These are phyloP conservation scores for Diplodia corticola DNA, from an alignment of 2,329 filamentous ascomycete genomes.

Conservation along the genomic window DNA sequence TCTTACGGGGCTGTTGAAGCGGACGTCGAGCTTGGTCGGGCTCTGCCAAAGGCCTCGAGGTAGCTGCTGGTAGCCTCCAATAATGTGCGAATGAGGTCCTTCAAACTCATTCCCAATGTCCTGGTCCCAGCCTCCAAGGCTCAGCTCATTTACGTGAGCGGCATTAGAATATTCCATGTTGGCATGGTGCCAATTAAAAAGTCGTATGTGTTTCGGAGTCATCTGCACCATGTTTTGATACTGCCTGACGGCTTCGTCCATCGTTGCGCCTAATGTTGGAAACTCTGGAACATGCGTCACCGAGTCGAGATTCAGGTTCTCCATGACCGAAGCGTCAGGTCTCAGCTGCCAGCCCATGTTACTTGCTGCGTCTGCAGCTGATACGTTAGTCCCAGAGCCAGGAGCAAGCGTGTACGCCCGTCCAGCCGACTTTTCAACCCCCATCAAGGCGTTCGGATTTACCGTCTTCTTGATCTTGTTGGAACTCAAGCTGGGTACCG, in stretches of 20 bases:
- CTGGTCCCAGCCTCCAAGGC: conserved; percentile 91
- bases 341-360: conserved; percentile 81
- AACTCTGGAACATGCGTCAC: conserved; percentile 61
- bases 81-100: conserved; percentile 87
- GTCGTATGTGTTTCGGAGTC: conserved; percentile 79
- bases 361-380: conserved; percentile 74
- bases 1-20: conserved; percentile 70
- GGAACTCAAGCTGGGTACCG: conserved; percentile 36
- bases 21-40: conserved; percentile 75
- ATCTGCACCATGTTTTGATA: conserved; percentile 82
- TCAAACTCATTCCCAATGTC: conserved; percentile 98
- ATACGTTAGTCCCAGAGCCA: conserved; percentile 66
- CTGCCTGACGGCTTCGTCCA: conserved; percentile 87
- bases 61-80: conserved; percentile 91
- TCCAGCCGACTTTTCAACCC: conserved; percentile 65
- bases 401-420: conserved; percentile 67
- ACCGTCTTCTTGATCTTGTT: conserved; percentile 15
- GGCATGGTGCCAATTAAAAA: conserved; percentile 97
- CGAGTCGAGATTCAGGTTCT: conserved; percentile 70
- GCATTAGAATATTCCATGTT: conserved; percentile 98
- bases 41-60: conserved; percentile 81
- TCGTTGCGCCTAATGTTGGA: conserved; percentile 83
- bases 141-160: conserved; percentile 80
- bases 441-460: conserved; percentile 45
- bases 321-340: conserved; percentile 58